Conservation (phyloP, 164 flowering plant genomes). For the Vitis riparia region DNA sequence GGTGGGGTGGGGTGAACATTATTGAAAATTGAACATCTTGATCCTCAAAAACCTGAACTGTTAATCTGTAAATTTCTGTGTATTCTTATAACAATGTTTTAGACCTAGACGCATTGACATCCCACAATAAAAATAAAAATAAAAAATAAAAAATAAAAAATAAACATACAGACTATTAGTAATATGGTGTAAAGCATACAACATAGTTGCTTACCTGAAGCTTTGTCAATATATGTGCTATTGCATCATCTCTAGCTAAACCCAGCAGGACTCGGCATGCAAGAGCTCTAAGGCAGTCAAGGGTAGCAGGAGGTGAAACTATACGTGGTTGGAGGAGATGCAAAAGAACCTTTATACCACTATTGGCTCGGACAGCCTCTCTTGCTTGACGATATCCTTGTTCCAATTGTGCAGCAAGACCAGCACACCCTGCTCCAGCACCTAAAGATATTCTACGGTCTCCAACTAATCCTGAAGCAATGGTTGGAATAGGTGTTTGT, state of each 20-base stretch:
- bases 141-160: no score
- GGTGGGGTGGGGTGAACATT: no score
- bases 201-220: slow-evolving; percentile 63
- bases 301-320: slow-evolving; percentile 69
- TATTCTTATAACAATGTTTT: no score
- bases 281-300: slow-evolving; percentile 95
- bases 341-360: slow-evolving; percentile 93
- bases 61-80: no score
- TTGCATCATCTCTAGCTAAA: slow-evolving; percentile 91
- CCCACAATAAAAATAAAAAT: neutral
- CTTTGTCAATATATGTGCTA: slow-evolving; percentile 93
- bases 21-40: no score
- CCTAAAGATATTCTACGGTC: slow-evolving; percentile 93
- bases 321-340: slow-evolving; percentile 92
- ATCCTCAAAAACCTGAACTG: no score
- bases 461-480: slow-evolving; percentile 75
- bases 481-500: slow-evolving; percentile 46
- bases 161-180: neutral
- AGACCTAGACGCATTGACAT: no score
- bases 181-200: no score
- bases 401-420: slow-evolving; percentile 92
- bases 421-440: slow-evolving; percentile 88
- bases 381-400: slow-evolving; percentile 90
- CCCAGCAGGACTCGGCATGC: slow-evolving; percentile 97
- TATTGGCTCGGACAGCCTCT: slow-evolving; percentile 92